A percentile compares a stretch with the other conserved stretches of the same genome.
These are phyloP conservation scores for Trichoderma breve DNA, from an alignment of 2,329 filamentous ascomycete species.

Conservation along the genomic window DNA sequence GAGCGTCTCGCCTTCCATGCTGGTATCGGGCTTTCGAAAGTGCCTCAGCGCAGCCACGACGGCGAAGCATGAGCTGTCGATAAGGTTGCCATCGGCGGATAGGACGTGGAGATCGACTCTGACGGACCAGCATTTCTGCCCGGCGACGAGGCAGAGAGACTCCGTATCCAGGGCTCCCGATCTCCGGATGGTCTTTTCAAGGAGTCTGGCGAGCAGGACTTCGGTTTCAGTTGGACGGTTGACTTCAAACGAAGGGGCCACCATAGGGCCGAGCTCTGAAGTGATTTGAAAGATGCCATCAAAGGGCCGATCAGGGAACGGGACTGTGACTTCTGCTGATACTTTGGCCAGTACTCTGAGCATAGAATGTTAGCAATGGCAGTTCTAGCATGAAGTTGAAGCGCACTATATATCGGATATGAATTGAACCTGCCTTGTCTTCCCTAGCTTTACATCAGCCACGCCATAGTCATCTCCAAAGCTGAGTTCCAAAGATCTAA, in stretches of 20 bases:
- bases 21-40: constrained; percentile 86
- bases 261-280: constrained; percentile 89
- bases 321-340: constrained; percentile 82
- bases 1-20: constrained; percentile 78
- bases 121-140: constrained; percentile 86
- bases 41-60: constrained; percentile 86
- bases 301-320: constrained; percentile 84
- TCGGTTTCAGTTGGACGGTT: constrained; percentile 82
- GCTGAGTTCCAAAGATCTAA: constrained; percentile 70
- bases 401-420: background rate
- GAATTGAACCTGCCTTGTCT: constrained; percentile 66
- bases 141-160: constrained; percentile 88
- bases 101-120: constrained; percentile 90
- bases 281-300: constrained; percentile 93
- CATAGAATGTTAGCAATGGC: constrained; percentile 4
- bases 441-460: constrained; percentile 82
- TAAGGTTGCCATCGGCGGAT: constrained; percentile 84
- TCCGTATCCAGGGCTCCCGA: constrained; percentile 93
- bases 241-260: constrained; percentile 83
- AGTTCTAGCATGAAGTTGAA: too few species aligned
- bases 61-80: constrained; percentile 82
- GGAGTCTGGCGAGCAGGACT: constrained; percentile 77
- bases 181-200: constrained; percentile 91
- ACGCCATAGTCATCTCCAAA: constrained; percentile 93
- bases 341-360: constrained; percentile 77